Base-by-base conservation (phyloP, 352 stramenopile genomes). In the Pythium vanterpoolii region DNA sequence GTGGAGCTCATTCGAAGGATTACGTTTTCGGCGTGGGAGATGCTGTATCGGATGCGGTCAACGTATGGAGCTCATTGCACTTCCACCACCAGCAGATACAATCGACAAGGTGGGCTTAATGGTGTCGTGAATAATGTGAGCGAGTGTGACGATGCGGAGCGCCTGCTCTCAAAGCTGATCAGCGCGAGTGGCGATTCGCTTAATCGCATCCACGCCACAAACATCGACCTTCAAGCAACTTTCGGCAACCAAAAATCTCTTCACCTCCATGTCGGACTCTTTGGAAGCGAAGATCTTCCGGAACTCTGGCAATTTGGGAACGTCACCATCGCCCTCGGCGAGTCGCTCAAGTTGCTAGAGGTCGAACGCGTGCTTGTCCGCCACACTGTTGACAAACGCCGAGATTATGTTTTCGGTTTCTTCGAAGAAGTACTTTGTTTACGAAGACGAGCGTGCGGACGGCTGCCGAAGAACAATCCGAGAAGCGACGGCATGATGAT, bases 1-100 rank as follows among this genome's bases (percentile, higher is more conserved):
- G 79, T 75, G 27, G 81, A 90, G 23, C 62, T 91, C 16, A 69
- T 91, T 21, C 69, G 83, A 47, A 60, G 68, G 51, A 83, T 92
- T 26, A 91, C 83, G 0, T 86, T 77, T 53, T 77, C 84, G 2
- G 61, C 66, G 3, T 94, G 84, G 79, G 76, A 92, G 44, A 90
- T 94, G 84, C 76, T 94, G 9, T 94, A 89, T 66, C 63, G 64
- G 3, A 70, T 81, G 52, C 80, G 82, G 33, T 74, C 73, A 43
- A 47, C 73, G 10, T 92, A 91, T 50, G 82, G 72, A 13, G 39
- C 60, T 23, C 45, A 78, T 44, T 89, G 80, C 30, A 87, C 83
- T 3, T 30, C 68, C 4, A 19, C 38, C 8, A 60, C 72, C 36
- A 91, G 82, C 49, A 66, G 74, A 19, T 92, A 86, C 61, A 90